These are phyloP conservation scores for Microthyrium microscopicum DNA, from an alignment of 2,329 filamentous ascomycete species.

Conservation along the genomic window DNA sequence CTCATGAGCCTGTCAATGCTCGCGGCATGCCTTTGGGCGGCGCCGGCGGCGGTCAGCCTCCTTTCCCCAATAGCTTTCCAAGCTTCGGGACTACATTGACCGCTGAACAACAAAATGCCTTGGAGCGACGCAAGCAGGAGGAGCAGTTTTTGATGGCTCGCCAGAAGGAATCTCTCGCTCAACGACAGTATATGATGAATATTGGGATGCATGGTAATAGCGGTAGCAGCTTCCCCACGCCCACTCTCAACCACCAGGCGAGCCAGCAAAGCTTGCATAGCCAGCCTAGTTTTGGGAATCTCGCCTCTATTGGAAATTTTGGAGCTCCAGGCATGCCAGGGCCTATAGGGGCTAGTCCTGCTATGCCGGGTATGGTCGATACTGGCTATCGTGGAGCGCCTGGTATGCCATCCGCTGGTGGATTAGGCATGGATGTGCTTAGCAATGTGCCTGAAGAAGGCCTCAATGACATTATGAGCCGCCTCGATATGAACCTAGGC, in stretches of 20 bases:
- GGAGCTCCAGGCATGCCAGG: slow-evolving; percentile 41
- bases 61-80: slow-evolving; percentile 83
- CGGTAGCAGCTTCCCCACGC: no score
- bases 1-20: slow-evolving; percentile 50
- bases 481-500: slow-evolving; percentile 41
- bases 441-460: slow-evolving; percentile 50
- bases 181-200: slow-evolving; percentile 62
- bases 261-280: slow-evolving; percentile 93
- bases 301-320: slow-evolving; percentile 67
- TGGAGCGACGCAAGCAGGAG: slow-evolving; percentile 92
- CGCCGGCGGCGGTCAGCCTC: slow-evolving; percentile 43
- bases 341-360: slow-evolving; percentile 28
- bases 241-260: slow-evolving; percentile 87
- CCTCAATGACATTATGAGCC: slow-evolving; percentile 44
- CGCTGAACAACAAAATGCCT: slow-evolving; percentile 92
- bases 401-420: slow-evolving; percentile 27
- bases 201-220: slow-evolving; percentile 49
- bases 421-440: slow-evolving; percentile 26
- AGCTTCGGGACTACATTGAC: slow-evolving; percentile 94
- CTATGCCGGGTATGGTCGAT: slow-evolving; percentile 54
- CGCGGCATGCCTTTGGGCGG: slow-evolving; percentile 19
- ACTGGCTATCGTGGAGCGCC: slow-evolving; percentile 27
- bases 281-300: slow-evolving; percentile 90
- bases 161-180: slow-evolving; percentile 81
- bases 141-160: slow-evolving; percentile 94